Evolutionary conservation across 495 filamentous ascomycete species (phyloP), one percentile per base, ranked within the genome.

Genomic region (Friedmanniomyces endolithicus): DNA sequence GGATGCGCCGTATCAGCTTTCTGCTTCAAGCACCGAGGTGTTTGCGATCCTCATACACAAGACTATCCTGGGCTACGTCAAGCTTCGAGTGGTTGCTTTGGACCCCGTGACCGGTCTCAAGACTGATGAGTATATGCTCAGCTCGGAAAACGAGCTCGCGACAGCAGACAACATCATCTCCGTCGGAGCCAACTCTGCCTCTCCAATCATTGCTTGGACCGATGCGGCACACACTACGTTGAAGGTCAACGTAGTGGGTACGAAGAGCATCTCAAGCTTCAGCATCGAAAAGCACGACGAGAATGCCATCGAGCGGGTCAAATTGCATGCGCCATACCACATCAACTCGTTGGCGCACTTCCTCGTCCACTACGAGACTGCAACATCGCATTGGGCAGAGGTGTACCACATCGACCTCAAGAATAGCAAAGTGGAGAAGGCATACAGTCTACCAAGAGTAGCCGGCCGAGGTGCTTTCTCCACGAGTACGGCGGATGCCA

Each of bases 181-280:
- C 63, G 86, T 90, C 9, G 89, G 88, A 52, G 80, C 83, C 6
- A 92, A 90, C 65, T 83, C 83, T n/a, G 87, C 83, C 2, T 79
- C 84, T 8, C 87, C 89, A 1, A 74, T 95, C 48, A 79, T 95
- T 48, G 80, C 82, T 14, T 95, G 88, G 88, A 77, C 85, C 2
- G 87, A 94, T 62, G 81, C 78, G 58, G 63, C 75, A 19, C 67
- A 78, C 59, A 81, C 81, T 64, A 75, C 74, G 35, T 64, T 96
- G 45, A 87, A 85, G 66, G 72, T 94, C 64, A 92, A 90, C 65
- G 77, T 90, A 17, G 73, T 96, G 48, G 88, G 87, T 0, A 79
- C 78, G 11, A 92, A 89, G 70, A 73, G 73, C 37, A 65, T 81
- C 11, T 66, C 66, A 17, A 67, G 69, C 9, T 61, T 84, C 43